Percentiles rank a stretch among this genome's conserved stretches.
Conservation (phyloP, 805 yeast species). For the Saccharomycopsis microspora region DNA sequence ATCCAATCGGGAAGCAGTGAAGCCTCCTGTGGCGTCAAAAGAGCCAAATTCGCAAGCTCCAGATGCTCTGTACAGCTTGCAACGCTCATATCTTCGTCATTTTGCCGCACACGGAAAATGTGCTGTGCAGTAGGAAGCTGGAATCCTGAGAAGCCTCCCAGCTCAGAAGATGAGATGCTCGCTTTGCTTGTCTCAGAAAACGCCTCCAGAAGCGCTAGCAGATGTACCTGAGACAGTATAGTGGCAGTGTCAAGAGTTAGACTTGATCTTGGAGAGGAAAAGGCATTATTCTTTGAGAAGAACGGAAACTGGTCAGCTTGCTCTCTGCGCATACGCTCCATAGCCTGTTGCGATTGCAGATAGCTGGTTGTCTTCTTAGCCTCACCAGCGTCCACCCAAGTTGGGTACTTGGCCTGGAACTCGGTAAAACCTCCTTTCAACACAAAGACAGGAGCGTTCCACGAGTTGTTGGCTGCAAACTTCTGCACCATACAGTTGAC, state of each 20-base stretch:
- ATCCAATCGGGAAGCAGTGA: slow-evolving; percentile 46
- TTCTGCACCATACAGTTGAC: slow-evolving; percentile 38
- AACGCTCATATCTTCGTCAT: slow-evolving; percentile 34
- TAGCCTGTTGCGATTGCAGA: background rate
- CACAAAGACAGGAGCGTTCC: slow-evolving; percentile 31
- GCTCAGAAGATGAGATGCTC: background rate
- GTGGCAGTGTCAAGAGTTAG: slow-evolving; percentile 6
- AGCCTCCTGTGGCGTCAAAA: slow-evolving; percentile 17
- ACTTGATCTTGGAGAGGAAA: background rate
- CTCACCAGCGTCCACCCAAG: slow-evolving; percentile 18
- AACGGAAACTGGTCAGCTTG: background rate
- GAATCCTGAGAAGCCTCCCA: slow-evolving; percentile 34
- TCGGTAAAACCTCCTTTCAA: slow-evolving; percentile 31
- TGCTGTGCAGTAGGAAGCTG: slow-evolving; percentile 34
- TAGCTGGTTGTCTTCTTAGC: slow-evolving; percentile 12
- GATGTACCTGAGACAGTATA: background rate
- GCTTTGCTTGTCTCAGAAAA: background rate
- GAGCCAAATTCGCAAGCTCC: slow-evolving; percentile 5
- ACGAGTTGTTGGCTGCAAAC: slow-evolving; percentile 28
- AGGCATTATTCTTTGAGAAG: background rate
- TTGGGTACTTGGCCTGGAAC: slow-evolving; percentile 24
- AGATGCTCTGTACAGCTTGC: slow-evolving; percentile 16
- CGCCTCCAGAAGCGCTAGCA: background rate
- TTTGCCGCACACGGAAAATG: slow-evolving; percentile 38
- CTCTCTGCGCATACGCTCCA: background rate